phyloP scores from a whole-genome alignment of 2,329 filamentous ascomycete genomes.

The Aspergillus candidus region DNA sequence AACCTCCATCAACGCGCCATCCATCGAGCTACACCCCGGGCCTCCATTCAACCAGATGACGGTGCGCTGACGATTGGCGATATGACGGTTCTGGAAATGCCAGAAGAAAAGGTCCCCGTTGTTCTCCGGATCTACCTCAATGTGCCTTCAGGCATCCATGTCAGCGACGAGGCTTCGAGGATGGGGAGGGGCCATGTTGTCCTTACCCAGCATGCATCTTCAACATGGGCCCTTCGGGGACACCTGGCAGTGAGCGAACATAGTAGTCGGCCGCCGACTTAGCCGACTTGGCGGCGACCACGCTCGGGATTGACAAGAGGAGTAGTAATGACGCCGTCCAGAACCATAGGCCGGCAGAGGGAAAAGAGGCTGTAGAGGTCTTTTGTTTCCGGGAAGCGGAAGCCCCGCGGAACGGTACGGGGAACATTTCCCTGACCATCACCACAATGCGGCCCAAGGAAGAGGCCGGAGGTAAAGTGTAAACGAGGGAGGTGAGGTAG shows the following conservation, averaged over 20 bases:
- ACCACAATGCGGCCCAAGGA: too few relatives aligned
- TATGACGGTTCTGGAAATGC: conserved; percentile 94
- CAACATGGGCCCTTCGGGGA: conserved; percentile 68
- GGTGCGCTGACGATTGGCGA: conserved; percentile 82
- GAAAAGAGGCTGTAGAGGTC: conserved; percentile 7
- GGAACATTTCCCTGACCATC: conserved; percentile 12
- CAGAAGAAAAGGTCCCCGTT: conserved; percentile 98
- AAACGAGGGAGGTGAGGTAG: not conserved
- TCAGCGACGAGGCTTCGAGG: too few relatives aligned
- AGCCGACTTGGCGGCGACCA: conserved; percentile 42
- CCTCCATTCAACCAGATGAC: conserved; percentile 97
- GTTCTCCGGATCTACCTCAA: conserved; percentile 76
- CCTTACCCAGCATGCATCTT: conserved; percentile 98
- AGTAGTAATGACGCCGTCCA: conserved; percentile 24
- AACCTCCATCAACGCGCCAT: conserved; percentile 93
- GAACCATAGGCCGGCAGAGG: conserved; percentile 12
- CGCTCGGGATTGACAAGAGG: conserved; percentile 16
- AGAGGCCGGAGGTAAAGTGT: too few relatives aligned
- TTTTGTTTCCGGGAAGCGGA: conserved; percentile 6
- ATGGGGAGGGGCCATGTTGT: too few relatives aligned
- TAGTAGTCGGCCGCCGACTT: conserved; percentile 80
- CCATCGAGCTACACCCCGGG: conserved; percentile 94
- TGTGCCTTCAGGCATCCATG: conserved; percentile 52
- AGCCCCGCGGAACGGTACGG: conserved; percentile 13
- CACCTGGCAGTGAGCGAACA: conserved; percentile 76